Evolutionary conservation across 495 filamentous ascomycete species (phyloP), one percentile per base, ranked within the genome.

Genomic region (Penicillium cosmopolitanum): DNA sequence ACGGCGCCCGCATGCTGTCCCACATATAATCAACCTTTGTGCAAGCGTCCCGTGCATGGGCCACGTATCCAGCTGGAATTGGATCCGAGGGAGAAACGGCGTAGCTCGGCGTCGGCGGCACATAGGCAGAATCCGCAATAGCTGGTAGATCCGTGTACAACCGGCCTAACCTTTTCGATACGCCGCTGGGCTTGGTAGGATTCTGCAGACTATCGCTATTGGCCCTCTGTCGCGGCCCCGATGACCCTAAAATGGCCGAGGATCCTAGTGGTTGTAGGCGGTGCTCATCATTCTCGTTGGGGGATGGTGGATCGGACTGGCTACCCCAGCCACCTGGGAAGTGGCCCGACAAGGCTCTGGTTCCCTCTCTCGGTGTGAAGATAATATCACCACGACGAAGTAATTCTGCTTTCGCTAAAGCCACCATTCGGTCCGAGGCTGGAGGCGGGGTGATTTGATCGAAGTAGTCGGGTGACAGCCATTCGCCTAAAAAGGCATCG

Each of bases 401-500:
- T 5, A 97, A 73, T 63, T 96, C 92, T 5, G 88, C 89, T 73
- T 96, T 98, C 11, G 95, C 93, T 11, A 82, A 83, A 15, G 89
- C 87, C 2, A 97, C 81, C 90, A 98, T 93, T 73, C 93, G 84
- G 15, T 88, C 83, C 3, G 92, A 93, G 46, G 83, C 82, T 2
- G 95, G 96, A 13, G 95, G 95, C 2, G 92, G 92, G 10, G 89
- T 93, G 65, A 98, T 97, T 34, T 88, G 79, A 43, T 94, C 92
- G 66, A 91, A 99, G 67, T 99, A 99, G 66, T 92, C 88, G 5
- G 91, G 91, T 5, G 88, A 89, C 43, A 98, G 80, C 95, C 95
- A 99, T 77, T 99, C 95, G 15, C 96, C 96, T 3, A 98, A 82
- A 68, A 93, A 96, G 0, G 96, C 88, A 74, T 98, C 96, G 7